Evolutionary conservation across 1,284 basidiomycete genomes (phyloP), one percentile per base, ranked within the genome.

Genomic region (Apiotrichum sp.): DNA sequence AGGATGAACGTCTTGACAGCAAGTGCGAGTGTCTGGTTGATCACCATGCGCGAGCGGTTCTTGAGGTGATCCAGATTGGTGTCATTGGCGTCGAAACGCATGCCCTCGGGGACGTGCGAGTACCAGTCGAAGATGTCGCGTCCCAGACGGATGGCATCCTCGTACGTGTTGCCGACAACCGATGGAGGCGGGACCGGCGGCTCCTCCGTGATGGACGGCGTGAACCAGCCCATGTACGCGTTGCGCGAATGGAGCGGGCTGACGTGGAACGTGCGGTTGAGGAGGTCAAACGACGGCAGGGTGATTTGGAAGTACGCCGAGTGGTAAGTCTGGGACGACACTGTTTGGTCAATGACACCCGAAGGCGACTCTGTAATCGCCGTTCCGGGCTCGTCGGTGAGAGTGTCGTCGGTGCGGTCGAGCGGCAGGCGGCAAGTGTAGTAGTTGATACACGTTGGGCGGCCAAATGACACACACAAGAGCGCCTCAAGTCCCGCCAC

Each of bases 1-100:
- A 75, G 66, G 61, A 74, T 74, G 52, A 71, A 70, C 6, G 74
- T 72, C 62, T 77, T 77, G 55, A 74, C 67, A 35, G 65, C 69
- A 2, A 77, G 61, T 6, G 67, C 67, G 34, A 77, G 55, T 3
- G 67, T 68, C 59, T 77, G 75, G 45, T 72, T 73, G 57, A 75
- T 65, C 35, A 62, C 62, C 43, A 54, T 44, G 7, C 55, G 53
- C 8, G 47, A 55, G 45, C 67, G 62, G 11, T 49, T 40, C 6
- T 60, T 36, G 14, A 74, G 55, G 5, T 47, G 50, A 34, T 69
- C 67, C 1, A 67, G 58, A 16, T 62, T 62, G 44, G 69, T 67
- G 31, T 65, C 58, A 14, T 73, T 69, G 7, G 66, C 57, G 22
- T 69, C 70, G 54, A 73, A 75, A 22, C 65, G 60, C 63, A 77